A percentile compares a stretch with the other conserved stretches of the same genome.
Conservation (phyloP, 257 asterid species). For the Nicotiana tabacum region DNA sequence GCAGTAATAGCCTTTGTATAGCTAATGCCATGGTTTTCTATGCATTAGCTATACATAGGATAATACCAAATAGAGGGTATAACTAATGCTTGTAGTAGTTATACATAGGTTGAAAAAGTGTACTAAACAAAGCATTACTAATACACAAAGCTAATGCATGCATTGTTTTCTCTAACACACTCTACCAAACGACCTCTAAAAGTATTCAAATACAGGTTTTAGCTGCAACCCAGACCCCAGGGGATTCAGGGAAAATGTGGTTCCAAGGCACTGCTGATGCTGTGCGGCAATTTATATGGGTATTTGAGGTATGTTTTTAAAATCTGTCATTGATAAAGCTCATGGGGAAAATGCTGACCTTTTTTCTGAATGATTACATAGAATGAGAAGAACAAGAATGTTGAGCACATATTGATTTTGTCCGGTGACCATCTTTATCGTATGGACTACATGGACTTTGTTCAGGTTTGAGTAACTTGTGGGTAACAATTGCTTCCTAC, state of each 20-base stretch:
- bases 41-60: too few relatives aligned
- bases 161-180: too few relatives aligned
- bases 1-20: too few relatives aligned
- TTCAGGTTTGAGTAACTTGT: constrained; percentile 53
- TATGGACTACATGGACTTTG: constrained; percentile 95
- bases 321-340: neutral
- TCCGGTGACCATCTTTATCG: constrained; percentile 97
- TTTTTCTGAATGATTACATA: constrained; percentile 18
- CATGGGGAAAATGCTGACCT: constrained; percentile 6
- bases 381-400: constrained; percentile 77
- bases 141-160: too few relatives aligned
- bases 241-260: constrained; percentile 89
- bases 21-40: too few relatives aligned
- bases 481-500: neutral
- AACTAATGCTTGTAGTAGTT: too few relatives aligned
- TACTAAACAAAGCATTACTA: too few relatives aligned
- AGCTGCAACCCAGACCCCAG: constrained; percentile 98
- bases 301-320: constrained; percentile 63
- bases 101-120: too few relatives aligned
- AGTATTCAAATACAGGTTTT: constrained; percentile 49
- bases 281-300: constrained; percentile 91
- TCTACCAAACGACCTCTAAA: too few relatives aligned
- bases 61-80: too few relatives aligned
- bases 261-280: constrained; percentile 99
- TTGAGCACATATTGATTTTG: constrained; percentile 73